Evolutionary conservation across 352 stramenopile genomes (phyloP).

Genomic region (Phytophthora multivora): DNA sequence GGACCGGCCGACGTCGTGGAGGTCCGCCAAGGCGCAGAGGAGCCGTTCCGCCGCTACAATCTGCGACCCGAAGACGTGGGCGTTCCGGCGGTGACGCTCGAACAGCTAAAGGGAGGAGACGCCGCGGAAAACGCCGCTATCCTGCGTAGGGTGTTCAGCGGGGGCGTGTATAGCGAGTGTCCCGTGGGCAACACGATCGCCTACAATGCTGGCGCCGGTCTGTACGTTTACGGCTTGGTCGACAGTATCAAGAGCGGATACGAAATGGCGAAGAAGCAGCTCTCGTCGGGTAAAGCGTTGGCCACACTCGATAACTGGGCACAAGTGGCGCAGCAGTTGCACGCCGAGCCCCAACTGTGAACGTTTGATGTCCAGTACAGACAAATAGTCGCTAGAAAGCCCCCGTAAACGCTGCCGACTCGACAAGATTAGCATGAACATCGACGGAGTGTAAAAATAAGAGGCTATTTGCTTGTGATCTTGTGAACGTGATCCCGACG

Average conservation of each 20-base stretch:
- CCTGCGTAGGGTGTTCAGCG: conserved; percentile 78
- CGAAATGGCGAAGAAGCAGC: conserved; percentile 74
- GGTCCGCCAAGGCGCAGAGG: conserved; percentile 47
- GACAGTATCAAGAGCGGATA: conserved; percentile 90
- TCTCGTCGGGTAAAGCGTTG: conserved; percentile 71
- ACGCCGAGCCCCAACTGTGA: conserved; percentile 35
- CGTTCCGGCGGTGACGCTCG: conserved; percentile 91
- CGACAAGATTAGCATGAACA: conserved; percentile 34
- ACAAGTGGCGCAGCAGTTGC: conserved; percentile 57
- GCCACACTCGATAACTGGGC: conserved; percentile 70
- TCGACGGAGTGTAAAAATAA: conserved; percentile 36
- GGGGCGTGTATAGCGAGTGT: conserved; percentile 90
- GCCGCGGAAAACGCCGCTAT: conserved; percentile 95
- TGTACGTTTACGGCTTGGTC: conserved; percentile 97
- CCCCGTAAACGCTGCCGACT: conserved; percentile 13
- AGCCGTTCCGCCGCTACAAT: conserved; percentile 52
- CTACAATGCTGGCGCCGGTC: conserved; percentile 97
- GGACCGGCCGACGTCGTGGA: conserved; percentile 87
- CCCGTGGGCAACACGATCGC: conserved; percentile 97
- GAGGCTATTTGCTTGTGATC: conserved; percentile 29
- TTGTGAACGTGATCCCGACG: conserved; percentile 1
- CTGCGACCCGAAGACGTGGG: conserved; percentile 72
- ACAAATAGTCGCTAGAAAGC: conserved; percentile 22
- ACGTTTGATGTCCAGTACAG: conserved; percentile 24
- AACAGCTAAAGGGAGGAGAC: conserved; percentile 96